Conservation (phyloP, 2,329 filamentous ascomycete genomes). For the Cladosporium sp. region DNA sequence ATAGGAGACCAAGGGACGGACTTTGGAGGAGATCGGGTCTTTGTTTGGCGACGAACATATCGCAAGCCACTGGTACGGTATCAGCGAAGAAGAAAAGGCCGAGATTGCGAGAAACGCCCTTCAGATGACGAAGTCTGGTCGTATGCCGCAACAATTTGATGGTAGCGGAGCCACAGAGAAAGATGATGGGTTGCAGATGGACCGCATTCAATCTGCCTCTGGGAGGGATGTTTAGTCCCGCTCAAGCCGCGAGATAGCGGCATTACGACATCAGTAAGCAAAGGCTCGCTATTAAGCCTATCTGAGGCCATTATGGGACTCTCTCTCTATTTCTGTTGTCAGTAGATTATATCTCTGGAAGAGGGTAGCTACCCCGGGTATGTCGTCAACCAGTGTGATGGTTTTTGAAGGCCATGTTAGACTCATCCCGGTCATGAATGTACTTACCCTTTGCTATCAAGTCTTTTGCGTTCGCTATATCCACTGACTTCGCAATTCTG, state of each 20-base stretch:
- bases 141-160: constrained; percentile 3
- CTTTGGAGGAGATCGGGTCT: constrained; percentile 38
- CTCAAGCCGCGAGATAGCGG: background rate
- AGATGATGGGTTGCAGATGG: background rate
- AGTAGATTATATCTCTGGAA: background rate
- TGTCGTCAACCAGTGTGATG: background rate
- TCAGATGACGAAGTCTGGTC: constrained; percentile 21
- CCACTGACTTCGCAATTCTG: background rate
- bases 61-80: constrained; percentile 28
- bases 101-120: constrained; percentile 26
- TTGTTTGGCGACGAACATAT: constrained; percentile 34
- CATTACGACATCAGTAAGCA: background rate
- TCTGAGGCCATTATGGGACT: too few relatives aligned
- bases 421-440: background rate
- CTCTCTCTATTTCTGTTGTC: background rate
- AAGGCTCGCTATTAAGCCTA: background rate
- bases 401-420: background rate
- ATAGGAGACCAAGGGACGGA: constrained; percentile 34
- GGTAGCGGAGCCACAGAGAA: background rate
- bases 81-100: constrained; percentile 25
- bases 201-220: constrained; percentile 4
- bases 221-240: background rate
- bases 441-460: background rate
- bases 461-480: background rate
- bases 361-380: background rate